Evolutionary conservation across 495 filamentous ascomycete genomes (phyloP), one percentile per base, ranked within the genome.

Genomic region (Xylaria telfairii): DNA sequence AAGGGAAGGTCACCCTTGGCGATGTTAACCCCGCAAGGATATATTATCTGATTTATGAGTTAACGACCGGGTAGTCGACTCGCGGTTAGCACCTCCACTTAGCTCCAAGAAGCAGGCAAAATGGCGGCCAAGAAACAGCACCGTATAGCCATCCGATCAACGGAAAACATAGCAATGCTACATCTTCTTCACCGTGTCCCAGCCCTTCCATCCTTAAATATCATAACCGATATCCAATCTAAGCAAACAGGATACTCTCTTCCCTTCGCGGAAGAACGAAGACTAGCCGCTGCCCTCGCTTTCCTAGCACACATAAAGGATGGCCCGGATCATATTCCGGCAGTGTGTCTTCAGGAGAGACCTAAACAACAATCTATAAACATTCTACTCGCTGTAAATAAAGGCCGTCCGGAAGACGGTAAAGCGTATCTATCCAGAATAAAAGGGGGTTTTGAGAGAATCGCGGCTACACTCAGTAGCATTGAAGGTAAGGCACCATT

Each of bases 331-430:
- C 75, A 80, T 65, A 78, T 86, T 17, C 76, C 80, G 7, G 84
- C 83, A 9, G 66, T 77, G 9, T 81, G 80, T 41, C 56, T 84
- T 41, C 79, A 84, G 39, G 81, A 85, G 66, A 61, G 65, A 12
- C 28, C 71, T 0, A 13, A 68, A 5, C 71, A 71, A 5, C n/a
- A 19, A 30, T 47, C 66, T 62, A 61, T 83, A 13, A 76, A 75
- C 13, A 76, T 84, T 8, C 47, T 82, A 1, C 67, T 86, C 21
- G 81, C 83, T 24, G 69, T 83, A 71, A 85, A 85, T 37, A 81
- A 77, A 65, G 26, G 51, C 2, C 1, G 1, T 0, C 66, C 1
- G n/a, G 37, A 0, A 44, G 63, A 57, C 68, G 70, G 39, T 32
- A 73, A 2, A 28, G 59, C 1, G 51, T 71, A 19, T 76, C 82